Conservation (phyloP, 2,329 filamentous ascomycete genomes). For the Leptodontidium sp. region DNA sequence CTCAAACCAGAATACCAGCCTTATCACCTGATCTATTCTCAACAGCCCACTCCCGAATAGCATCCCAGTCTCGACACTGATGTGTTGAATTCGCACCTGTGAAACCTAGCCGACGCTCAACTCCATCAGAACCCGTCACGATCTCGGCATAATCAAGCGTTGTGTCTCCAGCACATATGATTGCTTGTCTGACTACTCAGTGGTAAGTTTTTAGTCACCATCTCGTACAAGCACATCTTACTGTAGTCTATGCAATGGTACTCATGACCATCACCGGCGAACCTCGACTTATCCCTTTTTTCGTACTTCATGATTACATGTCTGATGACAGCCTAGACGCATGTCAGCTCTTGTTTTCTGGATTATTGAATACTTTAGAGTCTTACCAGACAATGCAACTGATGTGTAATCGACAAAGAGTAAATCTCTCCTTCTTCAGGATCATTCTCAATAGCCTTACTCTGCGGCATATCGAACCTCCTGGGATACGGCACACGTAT, state of each 20-base stretch:
- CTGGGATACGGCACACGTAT: constrained; percentile 42
- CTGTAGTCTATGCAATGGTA: constrained; percentile 46
- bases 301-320: constrained; percentile 45
- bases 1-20: constrained; percentile 36
- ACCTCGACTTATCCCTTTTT: constrained; percentile 41
- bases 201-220: background rate
- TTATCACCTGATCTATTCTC: constrained; percentile 41
- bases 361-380: background rate
- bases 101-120: constrained; percentile 37
- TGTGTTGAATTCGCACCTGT: constrained; percentile 43
- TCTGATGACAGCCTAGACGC: constrained; percentile 39
- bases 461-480: constrained; percentile 42
- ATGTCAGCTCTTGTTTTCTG: background rate
- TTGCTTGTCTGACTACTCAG: constrained; percentile 39
- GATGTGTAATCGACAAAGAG: constrained; percentile 43
- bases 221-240: constrained; percentile 26
- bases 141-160: constrained; percentile 43
- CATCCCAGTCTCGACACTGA: constrained; percentile 44
- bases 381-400: constrained; percentile 43
- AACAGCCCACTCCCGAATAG: constrained; percentile 40
- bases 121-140: constrained; percentile 37
- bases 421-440: constrained; percentile 41
- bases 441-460: constrained; percentile 39
- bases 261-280: constrained; percentile 44
- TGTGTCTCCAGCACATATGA: constrained; percentile 45